Evolutionary conservation across 108 stramenopile species (phyloP), one percentile per base, ranked within the genome.

Genomic region (Cyclostephanos invisitatus): DNA sequence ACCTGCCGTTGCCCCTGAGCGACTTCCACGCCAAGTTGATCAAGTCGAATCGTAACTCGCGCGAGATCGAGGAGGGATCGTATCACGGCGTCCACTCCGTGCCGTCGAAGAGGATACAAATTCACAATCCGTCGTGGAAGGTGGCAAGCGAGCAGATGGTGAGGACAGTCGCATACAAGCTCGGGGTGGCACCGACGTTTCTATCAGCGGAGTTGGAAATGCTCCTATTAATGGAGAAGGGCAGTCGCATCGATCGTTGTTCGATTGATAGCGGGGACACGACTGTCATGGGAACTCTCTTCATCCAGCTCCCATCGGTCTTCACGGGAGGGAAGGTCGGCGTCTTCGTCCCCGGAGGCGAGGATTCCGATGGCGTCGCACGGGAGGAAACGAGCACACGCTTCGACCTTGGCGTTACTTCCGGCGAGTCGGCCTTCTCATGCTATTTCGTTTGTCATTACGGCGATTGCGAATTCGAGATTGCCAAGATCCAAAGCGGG

Each of bases 401-500:
- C 11, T 74, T 69, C n/a, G 22, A 60, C 17, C 58, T 74, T 24
- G 73, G 68, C 29, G 29, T 15, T 27, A 17, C 20, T 15, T 28
- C 40, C 7, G 22, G 58, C 7, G 56, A 68, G 12, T 15, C 58
- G 28, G 35, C 55, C 1, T 72, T 53, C 29, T 66, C 46, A n/a
- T 74, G 73, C 57, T 68, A 74, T 28, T 68, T 61, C 18, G 22
- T 69, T 32, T 74, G 73, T 24, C 73, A 69, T 20, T 74, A 44
- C 35, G n/a, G 29, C 20, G 73, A 68, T 36, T 68, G 57, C 9
- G 67, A 74, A 24, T 68, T 69, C 8, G 38, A 74, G 20, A 42
- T 69, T 15, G 57, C 40, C 14, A 74, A 61, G 50, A 47, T 74
- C 35, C 6, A 29, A 21, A 27, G 40, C 14, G 73, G 73, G 60